Conservation (phyloP, 257 asterid genomes). For the Gardenia jasminoides region DNA sequence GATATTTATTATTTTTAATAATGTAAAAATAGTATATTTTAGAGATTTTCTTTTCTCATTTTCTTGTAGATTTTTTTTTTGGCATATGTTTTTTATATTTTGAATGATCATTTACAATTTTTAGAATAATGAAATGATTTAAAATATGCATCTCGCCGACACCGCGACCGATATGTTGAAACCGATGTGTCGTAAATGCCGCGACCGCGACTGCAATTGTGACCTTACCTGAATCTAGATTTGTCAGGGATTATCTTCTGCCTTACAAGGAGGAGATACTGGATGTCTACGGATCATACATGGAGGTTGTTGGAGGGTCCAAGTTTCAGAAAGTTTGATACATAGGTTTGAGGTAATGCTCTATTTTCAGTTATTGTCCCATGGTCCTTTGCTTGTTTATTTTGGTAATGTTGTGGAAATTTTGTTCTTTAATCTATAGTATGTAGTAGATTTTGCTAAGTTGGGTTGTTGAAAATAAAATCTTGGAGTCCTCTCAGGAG, state of each 20-base stretch:
- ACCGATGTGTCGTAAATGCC: no score
- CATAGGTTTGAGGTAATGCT: background rate
- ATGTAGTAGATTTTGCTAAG: background rate
- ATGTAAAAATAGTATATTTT: no score
- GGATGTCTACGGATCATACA: constrained; percentile 7
- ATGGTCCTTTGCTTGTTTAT: background rate
- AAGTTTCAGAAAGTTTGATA: background rate
- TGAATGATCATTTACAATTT: no score
- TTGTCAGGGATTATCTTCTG: constrained; percentile 11
- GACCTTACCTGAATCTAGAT: constrained; percentile 6
- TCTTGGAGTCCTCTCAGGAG: background rate
- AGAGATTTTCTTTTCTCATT: no score
- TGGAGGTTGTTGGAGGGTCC: background rate
- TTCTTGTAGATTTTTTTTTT: no score
- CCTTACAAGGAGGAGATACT: constrained; percentile 24
- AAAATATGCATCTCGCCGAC: no score
- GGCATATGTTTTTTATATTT: no score
- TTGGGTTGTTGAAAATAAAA: no score
- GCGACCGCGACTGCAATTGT: no score
- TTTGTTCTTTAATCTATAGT: background rate
- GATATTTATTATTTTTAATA: no score
- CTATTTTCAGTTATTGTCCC: background rate
- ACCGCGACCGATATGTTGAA: no score
- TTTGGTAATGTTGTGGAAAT: background rate
- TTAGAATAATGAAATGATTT: no score